These are phyloP conservation scores for Arthroderma uncinatum DNA, from an alignment of 2,329 filamentous ascomycete species.

Conservation along the genomic window DNA sequence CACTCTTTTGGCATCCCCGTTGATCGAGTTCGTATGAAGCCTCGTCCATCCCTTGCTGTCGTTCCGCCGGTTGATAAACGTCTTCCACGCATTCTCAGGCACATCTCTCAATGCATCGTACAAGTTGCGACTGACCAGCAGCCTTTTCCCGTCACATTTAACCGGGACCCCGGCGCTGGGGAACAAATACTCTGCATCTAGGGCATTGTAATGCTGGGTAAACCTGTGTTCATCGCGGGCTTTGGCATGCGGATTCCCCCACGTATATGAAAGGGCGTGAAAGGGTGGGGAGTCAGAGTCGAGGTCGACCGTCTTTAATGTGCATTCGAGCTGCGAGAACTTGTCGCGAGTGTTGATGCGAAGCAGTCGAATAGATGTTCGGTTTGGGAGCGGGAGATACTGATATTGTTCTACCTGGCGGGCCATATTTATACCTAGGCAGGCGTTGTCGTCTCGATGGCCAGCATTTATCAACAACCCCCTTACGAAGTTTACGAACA, in stretches of 20 bases:
- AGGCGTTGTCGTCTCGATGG: too few relatives aligned
- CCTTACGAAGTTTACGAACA: too few relatives aligned
- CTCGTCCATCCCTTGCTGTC: neutral
- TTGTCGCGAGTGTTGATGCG: constrained; percentile 2
- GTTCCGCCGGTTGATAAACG: constrained; percentile 3
- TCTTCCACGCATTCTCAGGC: constrained; percentile 9
- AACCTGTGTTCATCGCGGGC: neutral
- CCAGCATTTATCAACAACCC: too few relatives aligned
- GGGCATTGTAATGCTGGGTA: constrained; percentile 5
- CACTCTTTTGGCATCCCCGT: neutral
- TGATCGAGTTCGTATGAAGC: neutral
- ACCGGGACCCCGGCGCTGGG: constrained; percentile 1
- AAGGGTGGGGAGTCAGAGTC: constrained; percentile 4
- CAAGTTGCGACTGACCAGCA: constrained; percentile 9
- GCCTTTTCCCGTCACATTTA: constrained; percentile 5
- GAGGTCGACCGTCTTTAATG: constrained; percentile 11
- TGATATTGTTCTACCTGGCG: constrained; percentile 1
- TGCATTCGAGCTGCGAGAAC: constrained; percentile 1
- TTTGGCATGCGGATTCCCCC: constrained; percentile 10
- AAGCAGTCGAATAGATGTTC: constrained; percentile 10
- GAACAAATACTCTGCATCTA: constrained; percentile 5
- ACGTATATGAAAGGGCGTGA: constrained; percentile 13
- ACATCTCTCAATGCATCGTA: constrained; percentile 7
- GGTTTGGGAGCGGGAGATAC: constrained; percentile 3
- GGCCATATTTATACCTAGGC: too few relatives aligned